phyloP scores from a whole-genome alignment of 768 basidiomycete species.

The Neoboletus magnificus region DNA sequence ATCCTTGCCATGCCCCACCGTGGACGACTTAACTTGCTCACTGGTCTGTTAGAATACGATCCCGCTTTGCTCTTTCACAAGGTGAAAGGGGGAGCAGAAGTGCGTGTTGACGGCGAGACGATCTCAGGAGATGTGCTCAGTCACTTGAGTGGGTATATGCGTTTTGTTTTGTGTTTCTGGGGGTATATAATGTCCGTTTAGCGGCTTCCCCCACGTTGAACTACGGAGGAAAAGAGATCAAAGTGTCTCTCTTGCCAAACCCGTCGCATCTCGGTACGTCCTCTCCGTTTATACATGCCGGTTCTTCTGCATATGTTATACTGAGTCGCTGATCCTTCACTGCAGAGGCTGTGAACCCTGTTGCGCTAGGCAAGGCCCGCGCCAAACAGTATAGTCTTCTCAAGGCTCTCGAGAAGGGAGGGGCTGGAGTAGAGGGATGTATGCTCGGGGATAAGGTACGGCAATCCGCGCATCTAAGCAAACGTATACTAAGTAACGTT shows the following conservation, averaged over 20 bases:
- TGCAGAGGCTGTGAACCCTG: conserved; percentile 81
- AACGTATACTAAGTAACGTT: conserved; percentile 9
- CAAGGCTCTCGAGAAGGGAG: conserved; percentile 49
- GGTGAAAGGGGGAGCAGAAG: conserved; percentile 75
- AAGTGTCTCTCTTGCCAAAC: conserved; percentile 77
- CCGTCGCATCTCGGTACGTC: conserved; percentile 67
- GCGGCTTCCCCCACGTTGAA: conserved; percentile 63
- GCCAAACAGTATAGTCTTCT: conserved; percentile 86
- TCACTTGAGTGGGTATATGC: conserved; percentile 57
- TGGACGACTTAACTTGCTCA: conserved; percentile 82
- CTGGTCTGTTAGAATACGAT: conserved; percentile 66
- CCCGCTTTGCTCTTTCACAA: conserved; percentile 79
- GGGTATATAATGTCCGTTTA: conserved; percentile 20
- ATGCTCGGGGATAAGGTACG: conserved; percentile 33
- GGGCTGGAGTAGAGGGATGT: conserved; percentile 19
- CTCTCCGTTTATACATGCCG: not conserved
- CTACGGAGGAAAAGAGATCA: conserved; percentile 51
- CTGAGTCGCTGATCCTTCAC: not conserved
- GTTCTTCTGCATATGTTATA: not conserved
- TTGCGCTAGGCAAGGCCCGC: conserved; percentile 85
- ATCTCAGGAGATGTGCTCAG: conserved; percentile 85
- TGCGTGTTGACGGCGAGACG: conserved; percentile 55
- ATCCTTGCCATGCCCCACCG: conserved; percentile 86
- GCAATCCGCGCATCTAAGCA: not conserved
- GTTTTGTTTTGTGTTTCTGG: not conserved